phyloP scores from a whole-genome alignment of 1,284 basidiomycete genomes.

The Vanrija sp. region DNA sequence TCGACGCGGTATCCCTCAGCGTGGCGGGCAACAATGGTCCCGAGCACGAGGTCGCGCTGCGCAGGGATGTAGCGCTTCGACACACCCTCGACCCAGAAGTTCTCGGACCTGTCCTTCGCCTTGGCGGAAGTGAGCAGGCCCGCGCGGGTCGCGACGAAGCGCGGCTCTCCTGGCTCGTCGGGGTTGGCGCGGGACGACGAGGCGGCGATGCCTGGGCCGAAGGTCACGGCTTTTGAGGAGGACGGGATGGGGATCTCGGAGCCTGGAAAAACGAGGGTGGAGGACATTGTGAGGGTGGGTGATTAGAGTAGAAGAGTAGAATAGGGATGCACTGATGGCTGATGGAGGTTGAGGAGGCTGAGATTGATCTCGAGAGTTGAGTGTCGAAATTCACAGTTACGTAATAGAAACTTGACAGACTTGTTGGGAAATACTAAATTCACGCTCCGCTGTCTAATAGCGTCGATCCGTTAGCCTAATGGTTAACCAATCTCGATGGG shows the following conservation, averaged over 20 bases:
- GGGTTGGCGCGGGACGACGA: slow-evolving; percentile 18
- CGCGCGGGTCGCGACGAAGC: slow-evolving; percentile 36
- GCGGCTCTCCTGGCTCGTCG: slow-evolving; percentile 1
- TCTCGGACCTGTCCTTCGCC: slow-evolving; percentile 26
- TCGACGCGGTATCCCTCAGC: slow-evolving; percentile 54
- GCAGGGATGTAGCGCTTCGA: slow-evolving; percentile 52
- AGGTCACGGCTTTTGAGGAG: slow-evolving; percentile 27
- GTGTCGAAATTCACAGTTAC: background rate
- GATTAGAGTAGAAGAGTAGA: slow-evolving; percentile 11
- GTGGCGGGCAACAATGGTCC: slow-evolving; percentile 51
- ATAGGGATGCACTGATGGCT: slow-evolving; percentile 1
- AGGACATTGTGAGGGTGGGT: slow-evolving; percentile 8
- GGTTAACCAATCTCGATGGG: too few species aligned
- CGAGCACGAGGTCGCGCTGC: slow-evolving; percentile 51
- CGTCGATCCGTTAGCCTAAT: too few species aligned
- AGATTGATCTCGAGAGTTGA: background rate
- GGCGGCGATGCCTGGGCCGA: slow-evolving; percentile 42
- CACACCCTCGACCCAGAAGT: slow-evolving; percentile 43
- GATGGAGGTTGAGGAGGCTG: background rate
- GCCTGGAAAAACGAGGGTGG: slow-evolving; percentile 43
- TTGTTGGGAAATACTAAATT: too few species aligned
- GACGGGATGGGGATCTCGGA: slow-evolving; percentile 33
- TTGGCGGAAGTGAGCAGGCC: slow-evolving; percentile 32
- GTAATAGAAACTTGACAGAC: too few species aligned
- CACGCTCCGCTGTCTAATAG: too few species aligned